Percentiles rank a stretch among this genome's conserved stretches.
Conservation (phyloP, 257 asterid genomes). For the Gardenia jasminoides region DNA sequence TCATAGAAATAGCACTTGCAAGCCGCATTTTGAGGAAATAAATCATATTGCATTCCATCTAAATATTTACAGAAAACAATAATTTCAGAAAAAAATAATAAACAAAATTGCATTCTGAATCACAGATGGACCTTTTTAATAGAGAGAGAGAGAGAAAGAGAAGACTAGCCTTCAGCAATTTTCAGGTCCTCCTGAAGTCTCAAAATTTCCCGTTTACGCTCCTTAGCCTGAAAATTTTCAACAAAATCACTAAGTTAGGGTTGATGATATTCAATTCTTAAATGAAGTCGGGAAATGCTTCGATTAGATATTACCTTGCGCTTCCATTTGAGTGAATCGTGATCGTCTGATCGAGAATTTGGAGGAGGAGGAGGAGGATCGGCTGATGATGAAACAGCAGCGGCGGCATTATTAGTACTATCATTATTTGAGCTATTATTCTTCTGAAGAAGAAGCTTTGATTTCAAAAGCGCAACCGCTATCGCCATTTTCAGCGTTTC, state of each 20-base stretch:
- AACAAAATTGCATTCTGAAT: neutral
- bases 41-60: slow-evolving; percentile 74
- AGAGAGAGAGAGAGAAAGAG: neutral
- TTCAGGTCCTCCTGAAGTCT: slow-evolving; percentile 79
- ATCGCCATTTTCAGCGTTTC: slow-evolving; percentile 65
- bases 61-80: neutral
- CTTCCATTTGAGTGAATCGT: slow-evolving; percentile 67
- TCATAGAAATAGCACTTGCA: slow-evolving; percentile 96
- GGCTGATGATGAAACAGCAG: slow-evolving; percentile 3
- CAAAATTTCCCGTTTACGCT: slow-evolving; percentile 70
- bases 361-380: slow-evolving; percentile 7
- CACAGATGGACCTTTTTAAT: neutral
- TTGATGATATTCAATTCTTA: neutral
- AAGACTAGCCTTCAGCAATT: slow-evolving; percentile 69
- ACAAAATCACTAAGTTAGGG: slow-evolving; percentile 15
- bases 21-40: slow-evolving; percentile 62
- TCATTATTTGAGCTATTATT: slow-evolving; percentile 18
- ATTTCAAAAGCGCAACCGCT: slow-evolving; percentile 60
- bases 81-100: neutral
- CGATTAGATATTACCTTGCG: slow-evolving; percentile 42
- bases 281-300: neutral
- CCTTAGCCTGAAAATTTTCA: slow-evolving; percentile 55
- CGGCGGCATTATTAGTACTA: neutral
- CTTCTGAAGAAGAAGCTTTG: slow-evolving; percentile 51
- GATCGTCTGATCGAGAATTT: slow-evolving; percentile 40